Evolutionary conservation across 805 yeast species (phyloP).

Genomic region (Cyberlindnera galapagoensis): DNA sequence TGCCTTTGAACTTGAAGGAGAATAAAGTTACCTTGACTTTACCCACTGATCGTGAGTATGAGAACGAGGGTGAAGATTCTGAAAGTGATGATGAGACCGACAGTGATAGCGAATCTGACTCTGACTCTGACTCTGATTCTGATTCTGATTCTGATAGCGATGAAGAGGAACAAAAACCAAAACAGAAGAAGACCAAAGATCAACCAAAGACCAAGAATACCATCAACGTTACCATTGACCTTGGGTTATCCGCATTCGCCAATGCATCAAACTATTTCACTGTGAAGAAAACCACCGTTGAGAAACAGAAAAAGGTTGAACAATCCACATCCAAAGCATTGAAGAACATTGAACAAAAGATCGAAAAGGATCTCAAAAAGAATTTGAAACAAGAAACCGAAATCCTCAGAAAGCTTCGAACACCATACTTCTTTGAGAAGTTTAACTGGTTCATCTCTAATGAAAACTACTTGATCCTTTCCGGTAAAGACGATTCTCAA

Average conservation of each 20-base stretch:
- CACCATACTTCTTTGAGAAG: constrained; percentile 89
- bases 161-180: constrained; percentile 6
- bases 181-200: constrained; percentile 4
- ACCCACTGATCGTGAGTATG: constrained; percentile 37
- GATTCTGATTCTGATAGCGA: constrained; percentile 9
- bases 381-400: constrained; percentile 52
- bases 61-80: constrained; percentile 25
- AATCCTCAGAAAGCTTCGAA: constrained; percentile 51
- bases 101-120: constrained; percentile 16
- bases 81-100: constrained; percentile 28
- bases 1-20: constrained; percentile 65
- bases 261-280: constrained; percentile 81
- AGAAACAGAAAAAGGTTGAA: constrained; percentile 75
- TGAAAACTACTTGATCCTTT: constrained; percentile 80
- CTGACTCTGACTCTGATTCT: constrained; percentile 13
- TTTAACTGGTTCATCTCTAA: constrained; percentile 90
- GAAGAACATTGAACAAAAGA: constrained; percentile 74
- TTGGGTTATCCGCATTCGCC: constrained; percentile 74
- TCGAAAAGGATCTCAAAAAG: constrained; percentile 62
- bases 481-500: constrained; percentile 80
- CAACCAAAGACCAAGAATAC: constrained; percentile 16
- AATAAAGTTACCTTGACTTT: constrained; percentile 57
- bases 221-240: constrained; percentile 57
- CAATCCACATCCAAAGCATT: constrained; percentile 72
- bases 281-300: constrained; percentile 65